Evolutionary conservation across 2,329 filamentous ascomycete genomes (phyloP), one percentile per base, ranked within the genome.

Genomic region (Aspergillus latus): DNA sequence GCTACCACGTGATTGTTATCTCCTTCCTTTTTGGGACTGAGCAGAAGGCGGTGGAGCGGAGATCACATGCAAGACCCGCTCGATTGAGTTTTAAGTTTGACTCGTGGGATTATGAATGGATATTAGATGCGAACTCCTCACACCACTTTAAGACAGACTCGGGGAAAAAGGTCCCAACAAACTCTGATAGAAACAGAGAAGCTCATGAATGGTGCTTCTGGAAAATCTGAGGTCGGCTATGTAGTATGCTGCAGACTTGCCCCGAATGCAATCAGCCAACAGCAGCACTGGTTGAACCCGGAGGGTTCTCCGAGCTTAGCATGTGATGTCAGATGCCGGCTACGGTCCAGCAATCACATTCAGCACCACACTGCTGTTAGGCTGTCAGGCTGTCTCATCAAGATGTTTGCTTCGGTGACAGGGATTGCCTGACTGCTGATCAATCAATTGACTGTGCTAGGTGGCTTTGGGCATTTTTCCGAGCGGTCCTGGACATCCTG

Each of bases 41-140:
- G 21, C 21, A 21, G 21, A 21, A 57, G 51, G 56, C 56, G 51
- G 56, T 58, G n/a, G n/a, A 39, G 8, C 9, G 10, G 21, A 36
- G 36, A 59, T 59, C 57, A 59, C 57, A 59, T 59, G 57, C 48
- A 29, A 52, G 40, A n/a, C 45, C 48, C 40, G 44, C 30, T 6
- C 40, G 54, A 56, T 56, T 57, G 54, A 57, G 54, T 57, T 57
- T 49, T 21, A 21, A 21, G 21, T 21, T 21, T 21, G 21, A 21
- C 21, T 21, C 21, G 21, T 21, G 21, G 21, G 21, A 21, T 21
- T 21, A 21, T 21, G 21, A 2, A 21, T 21, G 21, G 3, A 21
- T 21, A 21, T 21, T 21, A 3, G 21, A 21, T 21, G 21, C 21
- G 21, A 21, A 21, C 21, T 21, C 21, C 21, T 21, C 21, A 21